Conservation (phyloP, 495 filamentous ascomycete species). For the Hyaloscypha hepaticicola region DNA sequence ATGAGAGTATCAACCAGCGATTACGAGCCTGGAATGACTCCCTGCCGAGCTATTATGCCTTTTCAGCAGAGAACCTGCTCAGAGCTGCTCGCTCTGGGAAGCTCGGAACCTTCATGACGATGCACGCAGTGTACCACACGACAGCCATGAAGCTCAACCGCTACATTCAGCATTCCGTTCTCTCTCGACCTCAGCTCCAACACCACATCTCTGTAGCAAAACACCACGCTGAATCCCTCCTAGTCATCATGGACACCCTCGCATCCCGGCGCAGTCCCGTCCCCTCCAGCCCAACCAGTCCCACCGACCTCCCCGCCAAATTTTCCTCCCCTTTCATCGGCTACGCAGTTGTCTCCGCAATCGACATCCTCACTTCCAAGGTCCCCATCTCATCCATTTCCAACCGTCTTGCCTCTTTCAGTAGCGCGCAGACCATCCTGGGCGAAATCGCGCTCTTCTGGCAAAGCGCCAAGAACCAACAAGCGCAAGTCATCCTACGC, state of each 20-base stretch:
- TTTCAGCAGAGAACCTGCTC: constrained; percentile 51
- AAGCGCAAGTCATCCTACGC: constrained; percentile 23
- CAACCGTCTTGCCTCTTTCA: constrained; percentile 18
- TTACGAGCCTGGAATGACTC: constrained; percentile 52
- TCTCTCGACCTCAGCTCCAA: constrained; percentile 34
- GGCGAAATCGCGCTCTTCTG: constrained; percentile 31
- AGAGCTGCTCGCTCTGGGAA: constrained; percentile 45
- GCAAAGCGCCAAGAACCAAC: constrained; percentile 28
- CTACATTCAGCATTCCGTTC: constrained; percentile 46
- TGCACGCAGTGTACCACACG: constrained; percentile 62
- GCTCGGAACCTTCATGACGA: constrained; percentile 52
- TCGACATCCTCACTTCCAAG: constrained; percentile 47
- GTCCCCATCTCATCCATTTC: constrained; percentile 32
- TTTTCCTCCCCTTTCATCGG: constrained; percentile 46
- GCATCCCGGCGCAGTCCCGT: background rate
- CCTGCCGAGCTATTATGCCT: constrained; percentile 44
- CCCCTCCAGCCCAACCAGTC: constrained; percentile 28
- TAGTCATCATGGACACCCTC: constrained; percentile 35
- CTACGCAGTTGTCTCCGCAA: constrained; percentile 45
- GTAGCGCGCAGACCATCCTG: constrained; percentile 21
- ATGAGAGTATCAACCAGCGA: constrained; percentile 45
- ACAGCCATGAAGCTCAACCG: constrained; percentile 62
- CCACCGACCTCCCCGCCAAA: constrained; percentile 28
- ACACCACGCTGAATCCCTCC: constrained; percentile 44
- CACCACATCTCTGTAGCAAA: constrained; percentile 42